Percentiles rank a stretch among this genome's conserved stretches.
phyloP scores from a whole-genome alignment of 148 eudicot genomes.

The Gaultheria prostrata region DNA sequence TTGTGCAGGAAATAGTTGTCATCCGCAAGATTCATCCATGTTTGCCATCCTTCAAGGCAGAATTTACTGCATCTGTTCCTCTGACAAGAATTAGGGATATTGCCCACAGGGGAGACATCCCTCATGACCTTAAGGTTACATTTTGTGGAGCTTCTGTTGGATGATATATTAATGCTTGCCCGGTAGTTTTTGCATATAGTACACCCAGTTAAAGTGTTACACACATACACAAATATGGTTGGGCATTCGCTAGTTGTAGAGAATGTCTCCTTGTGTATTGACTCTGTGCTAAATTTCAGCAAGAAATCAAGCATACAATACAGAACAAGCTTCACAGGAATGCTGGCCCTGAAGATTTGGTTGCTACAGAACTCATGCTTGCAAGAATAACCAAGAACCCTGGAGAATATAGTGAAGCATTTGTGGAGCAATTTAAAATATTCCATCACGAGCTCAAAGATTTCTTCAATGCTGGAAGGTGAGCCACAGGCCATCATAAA shows the following conservation, averaged over 20 bases:
- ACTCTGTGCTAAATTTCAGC: constrained; percentile 42
- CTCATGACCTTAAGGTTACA: constrained; percentile 93
- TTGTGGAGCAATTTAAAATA: constrained; percentile 87
- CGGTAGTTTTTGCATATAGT: neutral
- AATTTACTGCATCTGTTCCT: constrained; percentile 97
- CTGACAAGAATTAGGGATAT: constrained; percentile 93
- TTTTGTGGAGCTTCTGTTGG: neutral
- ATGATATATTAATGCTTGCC: constrained; percentile 1
- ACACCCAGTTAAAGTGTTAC: neutral
- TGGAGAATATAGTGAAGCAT: constrained; percentile 79
- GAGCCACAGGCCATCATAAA: constrained; percentile 4
- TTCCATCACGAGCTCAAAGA: constrained; percentile 90
- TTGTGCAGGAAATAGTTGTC: constrained; percentile 73
- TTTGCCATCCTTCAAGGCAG: constrained; percentile 95
- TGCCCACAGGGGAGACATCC: constrained; percentile 89
- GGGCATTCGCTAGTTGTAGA: neutral
- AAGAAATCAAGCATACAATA: constrained; percentile 99
- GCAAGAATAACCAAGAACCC: constrained; percentile 77
- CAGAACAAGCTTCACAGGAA: constrained; percentile 97
- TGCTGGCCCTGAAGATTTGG: constrained; percentile 99
- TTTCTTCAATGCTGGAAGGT: constrained; percentile 99
- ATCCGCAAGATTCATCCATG: constrained; percentile 96
- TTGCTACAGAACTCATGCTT: constrained; percentile 95
- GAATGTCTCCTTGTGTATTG: neutral
- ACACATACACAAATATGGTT: neutral